Percentiles rank a stretch among this genome's conserved stretches.
phyloP scores from a whole-genome alignment of 2,329 filamentous ascomycete genomes.

The Cytospora piceicola region DNA sequence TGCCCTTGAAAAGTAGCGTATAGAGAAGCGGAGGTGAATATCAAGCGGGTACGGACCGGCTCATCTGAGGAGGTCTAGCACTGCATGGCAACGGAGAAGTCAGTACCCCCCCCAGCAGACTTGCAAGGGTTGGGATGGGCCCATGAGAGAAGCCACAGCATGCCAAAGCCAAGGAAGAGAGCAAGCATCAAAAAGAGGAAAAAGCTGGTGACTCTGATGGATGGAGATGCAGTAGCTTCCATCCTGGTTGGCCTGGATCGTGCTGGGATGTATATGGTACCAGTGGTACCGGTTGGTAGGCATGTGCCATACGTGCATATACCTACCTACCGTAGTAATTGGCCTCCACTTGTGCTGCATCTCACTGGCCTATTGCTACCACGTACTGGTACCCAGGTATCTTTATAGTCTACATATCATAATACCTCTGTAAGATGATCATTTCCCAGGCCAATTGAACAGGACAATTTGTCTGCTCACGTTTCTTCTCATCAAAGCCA shows the following conservation, averaged over 20 bases:
- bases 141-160: conserved; percentile 35
- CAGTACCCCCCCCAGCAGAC: conserved; percentile 28
- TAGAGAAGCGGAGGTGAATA: conserved; percentile 42
- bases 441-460: conserved; percentile 25
- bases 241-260: conserved; percentile 29
- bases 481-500: conserved; percentile 14
- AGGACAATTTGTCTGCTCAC: conserved; percentile 13
- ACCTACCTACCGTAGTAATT: conserved; percentile 23
- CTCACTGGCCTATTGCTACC: conserved; percentile 27
- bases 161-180: conserved; percentile 39
- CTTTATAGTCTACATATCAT: too few relatives aligned
- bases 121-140: conserved; percentile 40
- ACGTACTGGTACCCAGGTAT: too few relatives aligned
- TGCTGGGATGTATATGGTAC: conserved; percentile 29
- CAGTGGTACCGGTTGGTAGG: conserved; percentile 7
- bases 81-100: conserved; percentile 37
- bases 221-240: conserved; percentile 42
- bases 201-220: conserved; percentile 40
- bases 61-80: conserved; percentile 42
- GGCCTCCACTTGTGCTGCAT: conserved; percentile 32
- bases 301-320: conserved; percentile 31
- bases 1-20: conserved; percentile 47
- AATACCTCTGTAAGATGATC: conserved; percentile 7
- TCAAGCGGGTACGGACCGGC: conserved; percentile 51
- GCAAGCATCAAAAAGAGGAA: conserved; percentile 40